phyloP scores from a whole-genome alignment of 2,329 filamentous ascomycete genomes.

The Dactylellina parvicollis region DNA sequence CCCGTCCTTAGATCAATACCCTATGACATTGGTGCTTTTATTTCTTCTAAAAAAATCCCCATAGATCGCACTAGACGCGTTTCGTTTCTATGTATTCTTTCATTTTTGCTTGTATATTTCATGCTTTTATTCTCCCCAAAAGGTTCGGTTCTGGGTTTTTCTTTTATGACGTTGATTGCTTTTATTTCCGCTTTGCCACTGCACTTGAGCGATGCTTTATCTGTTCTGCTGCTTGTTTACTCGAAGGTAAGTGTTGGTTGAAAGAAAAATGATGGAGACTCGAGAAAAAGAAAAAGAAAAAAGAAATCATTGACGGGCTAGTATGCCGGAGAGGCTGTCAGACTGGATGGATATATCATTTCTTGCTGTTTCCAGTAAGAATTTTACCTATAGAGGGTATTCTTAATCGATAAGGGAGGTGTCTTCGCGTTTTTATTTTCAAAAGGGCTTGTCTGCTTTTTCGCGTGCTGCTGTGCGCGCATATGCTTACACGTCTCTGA shows the following conservation, averaged over 20 bases:
- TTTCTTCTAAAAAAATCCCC: slow-evolving; percentile 12
- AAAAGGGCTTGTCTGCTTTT: background rate
- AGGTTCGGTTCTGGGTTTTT: slow-evolving; percentile 27
- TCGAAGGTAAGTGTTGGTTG: slow-evolving; percentile 39
- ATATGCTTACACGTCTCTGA: background rate
- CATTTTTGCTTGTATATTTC: slow-evolving; percentile 5
- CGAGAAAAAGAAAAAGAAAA: slow-evolving; percentile 17
- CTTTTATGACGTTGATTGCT: background rate
- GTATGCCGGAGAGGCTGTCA: background rate
- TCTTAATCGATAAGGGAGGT: background rate
- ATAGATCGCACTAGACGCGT: slow-evolving; percentile 50
- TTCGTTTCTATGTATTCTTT: slow-evolving; percentile 30
- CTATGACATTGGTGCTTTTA: slow-evolving; percentile 27
- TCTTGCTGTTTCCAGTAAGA: background rate
- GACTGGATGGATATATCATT: slow-evolving; percentile 14
- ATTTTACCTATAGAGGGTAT: background rate
- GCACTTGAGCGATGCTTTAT: slow-evolving; percentile 39
- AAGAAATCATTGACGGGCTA: background rate
- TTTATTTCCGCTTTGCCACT: background rate
- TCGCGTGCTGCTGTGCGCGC: background rate
- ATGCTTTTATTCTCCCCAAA: slow-evolving; percentile 13
- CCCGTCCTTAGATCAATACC: slow-evolving; percentile 47
- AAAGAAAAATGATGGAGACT: background rate
- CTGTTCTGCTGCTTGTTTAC: slow-evolving; percentile 7
- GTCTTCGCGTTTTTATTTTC: slow-evolving; percentile 5